These are phyloP conservation scores for Aspergillus fischeri DNA, from an alignment of 2,329 filamentous ascomycete genomes.

Conservation along the genomic window DNA sequence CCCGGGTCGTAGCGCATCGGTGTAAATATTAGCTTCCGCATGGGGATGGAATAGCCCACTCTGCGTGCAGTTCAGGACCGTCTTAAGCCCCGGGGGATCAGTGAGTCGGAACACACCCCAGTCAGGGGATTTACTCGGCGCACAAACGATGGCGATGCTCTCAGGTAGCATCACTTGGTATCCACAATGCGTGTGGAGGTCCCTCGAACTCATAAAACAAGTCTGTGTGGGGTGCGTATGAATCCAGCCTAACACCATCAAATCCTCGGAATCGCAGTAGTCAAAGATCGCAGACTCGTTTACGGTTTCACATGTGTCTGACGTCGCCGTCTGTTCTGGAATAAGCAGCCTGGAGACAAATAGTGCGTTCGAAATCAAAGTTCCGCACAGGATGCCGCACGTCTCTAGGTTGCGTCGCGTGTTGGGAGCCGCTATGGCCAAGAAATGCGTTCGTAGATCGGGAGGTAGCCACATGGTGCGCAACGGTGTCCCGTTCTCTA, in stretches of 20 bases:
- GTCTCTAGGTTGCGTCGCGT: slow-evolving; percentile 83
- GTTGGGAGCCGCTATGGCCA: slow-evolving; percentile 69
- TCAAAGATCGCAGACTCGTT: slow-evolving; percentile 83
- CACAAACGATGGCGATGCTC: slow-evolving; percentile 94
- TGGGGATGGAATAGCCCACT: slow-evolving; percentile 82
- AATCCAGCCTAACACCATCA: slow-evolving; percentile 92
- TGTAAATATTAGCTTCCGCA: slow-evolving; percentile 68
- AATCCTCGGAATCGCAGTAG: slow-evolving; percentile 77
- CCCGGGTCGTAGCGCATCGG: slow-evolving; percentile 65
- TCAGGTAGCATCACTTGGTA: slow-evolving; percentile 97
- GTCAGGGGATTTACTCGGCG: slow-evolving; percentile 68
- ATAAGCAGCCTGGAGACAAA: slow-evolving; percentile 88
- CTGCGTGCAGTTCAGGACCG: slow-evolving; percentile 75
- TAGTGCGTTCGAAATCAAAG: slow-evolving; percentile 84
- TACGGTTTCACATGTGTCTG: slow-evolving; percentile 90
- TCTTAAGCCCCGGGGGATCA: slow-evolving; percentile 81
- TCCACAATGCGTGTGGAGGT: slow-evolving; percentile 87
- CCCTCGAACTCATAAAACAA: slow-evolving; percentile 94
- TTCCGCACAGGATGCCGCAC: slow-evolving; percentile 90
- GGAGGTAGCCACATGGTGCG: slow-evolving; percentile 83
- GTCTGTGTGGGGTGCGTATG: slow-evolving; percentile 96
- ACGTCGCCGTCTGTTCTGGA: slow-evolving; percentile 82
- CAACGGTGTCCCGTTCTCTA: slow-evolving; percentile 83
- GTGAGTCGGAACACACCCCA: slow-evolving; percentile 92
- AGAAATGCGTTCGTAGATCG: slow-evolving; percentile 68